Conservation (phyloP, 805 yeast genomes). For the Teunomyces tritomae region DNA sequence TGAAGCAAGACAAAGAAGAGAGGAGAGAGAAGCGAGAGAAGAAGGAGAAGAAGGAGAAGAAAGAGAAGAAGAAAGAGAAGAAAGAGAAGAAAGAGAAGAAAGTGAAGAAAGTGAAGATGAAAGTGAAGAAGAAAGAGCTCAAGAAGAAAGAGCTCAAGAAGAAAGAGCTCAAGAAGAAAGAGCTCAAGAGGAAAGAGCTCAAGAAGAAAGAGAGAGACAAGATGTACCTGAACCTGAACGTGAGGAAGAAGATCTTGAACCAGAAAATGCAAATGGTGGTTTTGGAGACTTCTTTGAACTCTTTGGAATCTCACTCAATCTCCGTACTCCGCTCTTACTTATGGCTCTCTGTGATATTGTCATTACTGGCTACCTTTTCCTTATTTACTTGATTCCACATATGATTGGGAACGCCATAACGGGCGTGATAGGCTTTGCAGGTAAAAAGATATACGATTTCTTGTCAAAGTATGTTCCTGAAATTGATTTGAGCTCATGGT, state of each 20-base stretch:
- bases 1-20: background rate
- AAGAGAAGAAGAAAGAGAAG: too few species aligned
- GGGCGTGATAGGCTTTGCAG: background rate
- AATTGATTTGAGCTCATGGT: too few species aligned
- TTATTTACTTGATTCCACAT: conserved; percentile 49
- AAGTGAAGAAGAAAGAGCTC: too few species aligned
- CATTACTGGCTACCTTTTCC: conserved; percentile 35
- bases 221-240: background rate
- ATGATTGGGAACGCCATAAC: conserved; percentile 33
- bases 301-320: conserved; percentile 33
- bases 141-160: too few species aligned
- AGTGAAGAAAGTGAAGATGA: too few species aligned
- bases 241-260: background rate
- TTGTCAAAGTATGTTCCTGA: background rate
- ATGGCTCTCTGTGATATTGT: conserved; percentile 30
- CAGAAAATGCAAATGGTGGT: conserved; percentile 12
- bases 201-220: background rate
- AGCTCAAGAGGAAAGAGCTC: too few species aligned
- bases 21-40: too few species aligned
- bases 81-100: too few species aligned
- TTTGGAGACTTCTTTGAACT: conserved; percentile 31
- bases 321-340: conserved; percentile 35
- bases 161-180: too few species aligned
- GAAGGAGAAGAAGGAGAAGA: too few species aligned
- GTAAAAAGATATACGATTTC: background rate